Percentiles rank a stretch among this genome's conserved stretches.
These are phyloP conservation scores for Microdochium trichocladiopsis DNA, from an alignment of 2,329 filamentous ascomycete genomes.

Conservation along the genomic window DNA sequence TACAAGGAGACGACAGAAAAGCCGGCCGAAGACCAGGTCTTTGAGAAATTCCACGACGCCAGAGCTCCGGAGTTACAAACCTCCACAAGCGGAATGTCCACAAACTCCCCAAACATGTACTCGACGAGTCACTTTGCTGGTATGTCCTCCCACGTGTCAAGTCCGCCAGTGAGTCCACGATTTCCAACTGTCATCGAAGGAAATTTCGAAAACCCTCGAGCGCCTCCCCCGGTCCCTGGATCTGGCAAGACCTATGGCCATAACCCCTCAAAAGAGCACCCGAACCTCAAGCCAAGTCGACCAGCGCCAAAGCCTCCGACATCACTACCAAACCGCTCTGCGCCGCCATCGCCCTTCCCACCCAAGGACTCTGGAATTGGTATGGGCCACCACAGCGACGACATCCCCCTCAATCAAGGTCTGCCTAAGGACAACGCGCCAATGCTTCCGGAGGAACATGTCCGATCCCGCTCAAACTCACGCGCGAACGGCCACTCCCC, in stretches of 20 bases:
- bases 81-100: slow-evolving; percentile 34
- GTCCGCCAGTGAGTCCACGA: slow-evolving; percentile 75
- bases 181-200: slow-evolving; percentile 80
- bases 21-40: slow-evolving; percentile 75
- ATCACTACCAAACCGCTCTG: slow-evolving; percentile 48
- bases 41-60: slow-evolving; percentile 94
- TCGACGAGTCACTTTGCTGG: slow-evolving; percentile 41
- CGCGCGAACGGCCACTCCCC: slow-evolving; percentile 47
- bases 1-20: slow-evolving; percentile 89
- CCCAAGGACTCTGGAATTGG: slow-evolving; percentile 58
- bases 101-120: slow-evolving; percentile 43
- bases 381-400: slow-evolving; percentile 51
- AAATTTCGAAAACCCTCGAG: slow-evolving; percentile 95
- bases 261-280: slow-evolving; percentile 38
- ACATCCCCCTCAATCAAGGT: slow-evolving; percentile 36
- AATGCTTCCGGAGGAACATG: slow-evolving; percentile 58
- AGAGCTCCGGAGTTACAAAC: slow-evolving; percentile 48
- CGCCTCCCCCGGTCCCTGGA: slow-evolving; percentile 80
- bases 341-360: slow-evolving; percentile 47
- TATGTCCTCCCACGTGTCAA: slow-evolving; percentile 55
- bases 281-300: slow-evolving; percentile 68
- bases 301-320: slow-evolving; percentile 84
- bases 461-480: slow-evolving; percentile 61
- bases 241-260: slow-evolving; percentile 34
- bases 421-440: slow-evolving; percentile 47